phyloP scores from a whole-genome alignment of 2,329 filamentous ascomycete species.

The Penicillium brevicompactum region DNA sequence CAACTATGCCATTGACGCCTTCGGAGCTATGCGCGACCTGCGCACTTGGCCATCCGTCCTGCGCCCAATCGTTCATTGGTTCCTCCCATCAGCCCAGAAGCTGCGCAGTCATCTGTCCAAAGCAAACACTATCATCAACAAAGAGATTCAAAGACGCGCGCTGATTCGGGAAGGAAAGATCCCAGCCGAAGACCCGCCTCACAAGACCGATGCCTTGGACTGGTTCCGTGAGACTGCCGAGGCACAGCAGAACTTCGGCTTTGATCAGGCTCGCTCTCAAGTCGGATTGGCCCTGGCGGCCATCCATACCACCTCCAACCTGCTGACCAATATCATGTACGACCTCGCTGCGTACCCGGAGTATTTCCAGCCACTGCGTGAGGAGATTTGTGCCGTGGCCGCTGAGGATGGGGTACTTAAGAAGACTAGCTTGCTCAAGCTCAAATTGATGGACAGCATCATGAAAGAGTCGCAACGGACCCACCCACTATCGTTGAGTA shows the following conservation, averaged over 20 bases:
- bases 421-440: constrained; percentile 35
- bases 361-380: constrained; percentile 53
- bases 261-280: constrained; percentile 24
- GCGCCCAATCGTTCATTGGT: constrained; percentile 48
- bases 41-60: constrained; percentile 44
- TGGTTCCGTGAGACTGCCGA: constrained; percentile 28
- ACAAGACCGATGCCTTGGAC: constrained; percentile 30
- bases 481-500: constrained; percentile 30
- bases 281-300: constrained; percentile 34
- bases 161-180: constrained; percentile 25
- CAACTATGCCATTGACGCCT: constrained; percentile 26
- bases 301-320: constrained; percentile 38
- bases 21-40: constrained; percentile 41
- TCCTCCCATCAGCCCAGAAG: constrained; percentile 45
- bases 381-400: constrained; percentile 52
- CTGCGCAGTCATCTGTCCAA: constrained; percentile 42
- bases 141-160: constrained; percentile 26
- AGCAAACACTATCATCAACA: constrained; percentile 38
- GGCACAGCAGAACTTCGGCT: constrained; percentile 1
- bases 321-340: constrained; percentile 54
- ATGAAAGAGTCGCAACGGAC: constrained; percentile 38
- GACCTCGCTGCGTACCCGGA: constrained; percentile 56
- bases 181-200: constrained; percentile 13
- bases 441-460: constrained; percentile 40
- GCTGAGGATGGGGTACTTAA: constrained; percentile 42